These are phyloP conservation scores for Phalaenopsis equestris DNA, from an alignment of 106 monocot genomes.

Conservation along the genomic window DNA sequence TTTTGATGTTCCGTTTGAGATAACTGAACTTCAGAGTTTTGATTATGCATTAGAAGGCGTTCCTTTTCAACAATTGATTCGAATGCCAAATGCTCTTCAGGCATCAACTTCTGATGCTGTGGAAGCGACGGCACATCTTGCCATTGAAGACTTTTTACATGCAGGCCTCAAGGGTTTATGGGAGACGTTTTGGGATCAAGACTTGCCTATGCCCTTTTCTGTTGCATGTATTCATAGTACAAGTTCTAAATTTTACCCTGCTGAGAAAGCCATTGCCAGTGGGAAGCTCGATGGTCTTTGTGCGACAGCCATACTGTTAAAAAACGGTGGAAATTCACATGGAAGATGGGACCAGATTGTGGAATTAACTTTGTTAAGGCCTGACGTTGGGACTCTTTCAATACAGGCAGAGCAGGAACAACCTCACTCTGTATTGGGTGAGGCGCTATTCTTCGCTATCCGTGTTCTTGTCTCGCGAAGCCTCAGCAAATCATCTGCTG, in stretches of 20 bases:
- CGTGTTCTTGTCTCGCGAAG: constrained; percentile 73
- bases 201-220: constrained; percentile 62
- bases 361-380: constrained; percentile 70
- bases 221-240: constrained; percentile 88
- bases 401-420: constrained; percentile 30
- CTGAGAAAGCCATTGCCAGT: constrained; percentile 85
- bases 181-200: constrained; percentile 85
- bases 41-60: constrained; percentile 92
- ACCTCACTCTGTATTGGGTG: constrained; percentile 56
- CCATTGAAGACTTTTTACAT: constrained; percentile 93
- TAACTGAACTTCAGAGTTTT: constrained; percentile 80
- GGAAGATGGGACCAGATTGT: constrained; percentile 95
- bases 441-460: constrained; percentile 90
- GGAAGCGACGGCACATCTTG: constrained; percentile 87
- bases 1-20: constrained; percentile 79
- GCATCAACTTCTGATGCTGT: constrained; percentile 78
- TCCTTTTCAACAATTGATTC: constrained; percentile 80
- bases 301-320: constrained; percentile 71
- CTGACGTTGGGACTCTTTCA: constrained; percentile 63
- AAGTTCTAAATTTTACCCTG: constrained; percentile 83
- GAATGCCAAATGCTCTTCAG: constrained; percentile 93
- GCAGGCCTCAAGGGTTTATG: constrained; percentile 89
- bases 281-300: constrained; percentile 84
- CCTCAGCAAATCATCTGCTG: constrained; percentile 58
- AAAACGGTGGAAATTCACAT: constrained; percentile 36